Conservation (phyloP, 2,329 filamentous ascomycete species). For the Fusarium stilboides region DNA sequence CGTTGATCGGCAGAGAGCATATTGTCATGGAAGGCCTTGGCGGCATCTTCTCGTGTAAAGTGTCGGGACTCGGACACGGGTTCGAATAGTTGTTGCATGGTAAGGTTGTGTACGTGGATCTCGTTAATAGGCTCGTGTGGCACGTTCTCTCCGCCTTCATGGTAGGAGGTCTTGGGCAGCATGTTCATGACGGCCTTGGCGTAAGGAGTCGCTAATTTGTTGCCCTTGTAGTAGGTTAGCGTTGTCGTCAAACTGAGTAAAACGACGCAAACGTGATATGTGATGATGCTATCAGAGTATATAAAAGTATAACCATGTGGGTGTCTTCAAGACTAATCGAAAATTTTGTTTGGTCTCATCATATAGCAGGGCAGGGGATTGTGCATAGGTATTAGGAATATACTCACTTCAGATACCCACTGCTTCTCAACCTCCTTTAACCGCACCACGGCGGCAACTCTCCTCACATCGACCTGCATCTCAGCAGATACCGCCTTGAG, state of each 20-base stretch:
- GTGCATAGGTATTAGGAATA: constrained; percentile 9
- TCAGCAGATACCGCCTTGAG: constrained; percentile 84
- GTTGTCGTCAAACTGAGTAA: background rate
- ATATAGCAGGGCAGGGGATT: constrained; percentile 51
- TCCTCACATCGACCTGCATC: constrained; percentile 83
- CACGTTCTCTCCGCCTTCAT: constrained; percentile 62
- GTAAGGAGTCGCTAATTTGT: constrained; percentile 83
- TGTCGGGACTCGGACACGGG: constrained; percentile 74
- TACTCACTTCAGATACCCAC: constrained; percentile 81
- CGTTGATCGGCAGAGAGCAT: constrained; percentile 74
- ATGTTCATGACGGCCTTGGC: constrained; percentile 82
- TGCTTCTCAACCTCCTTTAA: constrained; percentile 89
- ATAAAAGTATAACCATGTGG: constrained; percentile 81
- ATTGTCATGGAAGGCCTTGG: constrained; percentile 72
- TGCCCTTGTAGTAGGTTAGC: constrained; percentile 70
- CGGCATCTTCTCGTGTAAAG: constrained; percentile 76
- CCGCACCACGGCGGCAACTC: constrained; percentile 87
- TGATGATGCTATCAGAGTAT: constrained; percentile 47
- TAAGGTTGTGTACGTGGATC: constrained; percentile 73
- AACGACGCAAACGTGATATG: constrained; percentile 14
- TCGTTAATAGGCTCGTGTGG: constrained; percentile 76
- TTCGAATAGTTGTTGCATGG: constrained; percentile 75
- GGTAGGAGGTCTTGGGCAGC: constrained; percentile 80
- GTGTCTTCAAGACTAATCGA: constrained; percentile 99
- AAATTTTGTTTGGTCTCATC: constrained; percentile 80